phyloP scores from a whole-genome alignment of 2,329 filamentous ascomycete genomes.

The Macrophomina tecta region DNA sequence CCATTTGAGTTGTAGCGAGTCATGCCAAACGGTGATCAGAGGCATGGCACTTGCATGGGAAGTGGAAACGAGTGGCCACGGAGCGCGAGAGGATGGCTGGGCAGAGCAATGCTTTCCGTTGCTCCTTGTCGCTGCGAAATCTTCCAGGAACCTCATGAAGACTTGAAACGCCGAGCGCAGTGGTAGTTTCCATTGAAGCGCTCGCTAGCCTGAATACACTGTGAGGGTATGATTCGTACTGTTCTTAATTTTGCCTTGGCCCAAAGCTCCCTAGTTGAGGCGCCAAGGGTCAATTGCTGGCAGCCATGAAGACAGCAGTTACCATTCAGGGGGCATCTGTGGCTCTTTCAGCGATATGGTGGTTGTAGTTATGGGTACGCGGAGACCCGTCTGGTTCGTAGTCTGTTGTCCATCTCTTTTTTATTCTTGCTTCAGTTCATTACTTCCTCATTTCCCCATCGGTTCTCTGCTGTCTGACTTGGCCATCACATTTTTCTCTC shows the following conservation, averaged over 20 bases:
- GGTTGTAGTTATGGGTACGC: background rate
- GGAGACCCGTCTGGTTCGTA: background rate
- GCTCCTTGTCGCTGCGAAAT: background rate
- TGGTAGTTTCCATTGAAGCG: no score
- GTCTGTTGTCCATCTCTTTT: background rate
- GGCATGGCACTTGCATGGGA: background rate
- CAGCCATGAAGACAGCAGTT: background rate
- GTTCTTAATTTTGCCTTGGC: no score
- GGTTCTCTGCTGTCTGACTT: background rate
- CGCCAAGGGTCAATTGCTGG: background rate
- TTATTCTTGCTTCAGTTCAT: no score
- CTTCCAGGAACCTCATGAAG: no score
- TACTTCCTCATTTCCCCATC: background rate
- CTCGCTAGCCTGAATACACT: no score
- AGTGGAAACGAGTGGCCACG: background rate
- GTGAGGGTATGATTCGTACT: no score
- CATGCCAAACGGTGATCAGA: background rate
- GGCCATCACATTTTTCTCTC: background rate
- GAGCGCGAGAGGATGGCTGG: background rate
- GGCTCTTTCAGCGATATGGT: background rate
- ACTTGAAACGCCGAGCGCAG: no score
- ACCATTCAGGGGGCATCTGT: background rate
- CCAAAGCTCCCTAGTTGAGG: no score
- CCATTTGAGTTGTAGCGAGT: background rate
- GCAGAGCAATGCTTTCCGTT: background rate